Evolutionary conservation across 768 basidiomycete genomes (phyloP).

Genomic region (Hericium alpestre): DNA sequence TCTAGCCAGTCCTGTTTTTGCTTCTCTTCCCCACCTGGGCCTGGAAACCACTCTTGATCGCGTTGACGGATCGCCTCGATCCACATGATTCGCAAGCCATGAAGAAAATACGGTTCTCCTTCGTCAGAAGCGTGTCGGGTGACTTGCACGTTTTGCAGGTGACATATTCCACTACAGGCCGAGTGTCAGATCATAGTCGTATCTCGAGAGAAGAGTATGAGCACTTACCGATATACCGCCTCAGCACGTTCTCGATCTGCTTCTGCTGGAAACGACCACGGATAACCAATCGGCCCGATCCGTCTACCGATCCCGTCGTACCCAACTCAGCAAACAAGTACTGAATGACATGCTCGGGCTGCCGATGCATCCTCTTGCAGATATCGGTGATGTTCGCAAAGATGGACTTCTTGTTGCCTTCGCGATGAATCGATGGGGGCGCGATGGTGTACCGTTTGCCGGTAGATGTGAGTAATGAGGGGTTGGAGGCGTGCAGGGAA

Average conservation of each 20-base stretch:
- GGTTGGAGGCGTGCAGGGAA: slow-evolving; percentile 88
- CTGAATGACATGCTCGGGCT: slow-evolving; percentile 95
- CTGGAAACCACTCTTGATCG: slow-evolving; percentile 98
- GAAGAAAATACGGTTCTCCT: slow-evolving; percentile 99
- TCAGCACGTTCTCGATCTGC: slow-evolving; percentile 92
- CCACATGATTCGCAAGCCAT: slow-evolving; percentile 90
- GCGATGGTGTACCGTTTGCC: slow-evolving; percentile 96
- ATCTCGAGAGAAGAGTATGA: background rate
- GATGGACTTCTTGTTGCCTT: slow-evolving; percentile 95
- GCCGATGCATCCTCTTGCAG: slow-evolving; percentile 95
- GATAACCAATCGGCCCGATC: slow-evolving; percentile 85
- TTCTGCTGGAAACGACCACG: slow-evolving; percentile 98
- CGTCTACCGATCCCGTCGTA: slow-evolving; percentile 93
- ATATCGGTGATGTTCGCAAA: slow-evolving; percentile 97
- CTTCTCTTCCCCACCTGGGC: slow-evolving; percentile 87
- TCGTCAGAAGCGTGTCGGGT: slow-evolving; percentile 89
- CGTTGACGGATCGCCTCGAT: slow-evolving; percentile 80
- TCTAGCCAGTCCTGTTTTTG: slow-evolving; percentile 64
- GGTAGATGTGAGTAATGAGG: slow-evolving; percentile 71
- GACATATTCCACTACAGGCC: slow-evolving; percentile 79
- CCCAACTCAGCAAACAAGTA: slow-evolving; percentile 98
- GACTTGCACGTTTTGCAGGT: slow-evolving; percentile 99
- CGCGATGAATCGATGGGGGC: slow-evolving; percentile 86
- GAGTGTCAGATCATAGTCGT: background rate
- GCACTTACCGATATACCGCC: slow-evolving; percentile 86